These are phyloP conservation scores for Alternaria sp. DNA, from an alignment of 2,329 filamentous ascomycete genomes.

Conservation along the genomic window DNA sequence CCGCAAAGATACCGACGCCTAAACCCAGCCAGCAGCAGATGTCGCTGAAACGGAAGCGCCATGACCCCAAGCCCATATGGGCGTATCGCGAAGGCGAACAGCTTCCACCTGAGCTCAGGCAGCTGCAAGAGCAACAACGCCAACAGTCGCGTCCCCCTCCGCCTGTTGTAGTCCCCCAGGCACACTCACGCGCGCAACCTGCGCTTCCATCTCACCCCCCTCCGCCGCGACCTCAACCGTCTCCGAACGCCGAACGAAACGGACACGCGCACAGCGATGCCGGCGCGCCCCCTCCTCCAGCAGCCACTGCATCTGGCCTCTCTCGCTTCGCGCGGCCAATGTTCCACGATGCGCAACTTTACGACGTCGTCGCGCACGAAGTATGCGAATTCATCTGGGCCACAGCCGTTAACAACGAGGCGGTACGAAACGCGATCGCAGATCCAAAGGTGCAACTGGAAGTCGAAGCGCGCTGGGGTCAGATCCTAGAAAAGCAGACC, in stretches of 20 bases:
- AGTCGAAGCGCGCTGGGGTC: constrained; percentile 92
- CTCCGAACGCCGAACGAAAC: constrained; percentile 25
- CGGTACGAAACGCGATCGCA: constrained; percentile 59
- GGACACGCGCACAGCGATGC: constrained; percentile 21
- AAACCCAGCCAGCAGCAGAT: constrained; percentile 32
- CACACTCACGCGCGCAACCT: constrained; percentile 21
- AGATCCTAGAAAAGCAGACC: constrained; percentile 72
- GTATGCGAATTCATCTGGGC: constrained; percentile 84
- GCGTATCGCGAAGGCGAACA: constrained; percentile 39
- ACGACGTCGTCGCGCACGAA: constrained; percentile 74
- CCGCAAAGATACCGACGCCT: constrained; percentile 38
- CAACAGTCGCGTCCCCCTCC: constrained; percentile 31
- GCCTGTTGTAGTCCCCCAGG: constrained; percentile 18
- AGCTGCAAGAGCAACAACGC: constrained; percentile 29
- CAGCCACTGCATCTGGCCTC: constrained; percentile 20
- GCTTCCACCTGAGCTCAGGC: constrained; percentile 32
- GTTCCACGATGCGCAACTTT: constrained; percentile 68
- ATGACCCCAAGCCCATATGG: constrained; percentile 48
- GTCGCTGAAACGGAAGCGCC: constrained; percentile 43
- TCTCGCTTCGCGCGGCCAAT: constrained; percentile 64
- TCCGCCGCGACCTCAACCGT: constrained; percentile 16
- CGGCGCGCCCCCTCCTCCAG: constrained; percentile 15
- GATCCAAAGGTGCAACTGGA: constrained; percentile 75
- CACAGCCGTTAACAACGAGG: constrained; percentile 71
- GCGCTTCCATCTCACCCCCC: constrained; percentile 21